Conservation (phyloP, 768 basidiomycete genomes). For the Fistulinella prunicolor region DNA sequence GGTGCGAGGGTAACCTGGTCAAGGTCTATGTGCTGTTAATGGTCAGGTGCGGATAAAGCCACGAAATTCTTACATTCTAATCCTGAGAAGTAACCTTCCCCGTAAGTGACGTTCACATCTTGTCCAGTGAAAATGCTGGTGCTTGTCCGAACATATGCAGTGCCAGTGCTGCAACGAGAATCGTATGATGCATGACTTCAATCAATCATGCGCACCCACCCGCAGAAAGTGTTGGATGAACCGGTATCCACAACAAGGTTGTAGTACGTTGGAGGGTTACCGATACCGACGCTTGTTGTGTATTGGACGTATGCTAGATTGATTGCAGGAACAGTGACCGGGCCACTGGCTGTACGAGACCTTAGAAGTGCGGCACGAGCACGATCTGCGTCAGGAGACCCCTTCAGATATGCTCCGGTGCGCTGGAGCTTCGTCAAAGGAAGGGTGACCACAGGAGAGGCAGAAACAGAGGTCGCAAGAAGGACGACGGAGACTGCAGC, state of each 20-base stretch:
- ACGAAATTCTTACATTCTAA: slow-evolving; percentile 30
- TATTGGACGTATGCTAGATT: slow-evolving; percentile 18
- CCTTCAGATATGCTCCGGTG: slow-evolving; percentile 14
- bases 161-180: slow-evolving; percentile 16
- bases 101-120: slow-evolving; percentile 10
- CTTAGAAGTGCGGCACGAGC: slow-evolving; percentile 14
- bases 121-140: slow-evolving; percentile 27
- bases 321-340: slow-evolving; percentile 13
- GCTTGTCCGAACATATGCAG: slow-evolving; percentile 16
- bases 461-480: slow-evolving; percentile 6
- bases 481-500: slow-evolving; percentile 1
- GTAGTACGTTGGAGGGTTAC: slow-evolving; percentile 27
- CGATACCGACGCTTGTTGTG: slow-evolving; percentile 25
- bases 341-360: not conserved
- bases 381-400: slow-evolving; percentile 18
- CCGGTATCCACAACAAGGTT: slow-evolving; percentile 33
- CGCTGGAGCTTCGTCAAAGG: slow-evolving; percentile 14
- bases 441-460: slow-evolving; percentile 3
- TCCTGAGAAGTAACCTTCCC: slow-evolving; percentile 24
- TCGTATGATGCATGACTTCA: not conserved
- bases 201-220: slow-evolving; percentile 1
- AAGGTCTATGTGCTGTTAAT: slow-evolving; percentile 9
- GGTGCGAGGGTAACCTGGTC: slow-evolving; percentile 27
- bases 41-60: not conserved
- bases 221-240: slow-evolving; percentile 32